phyloP scores from a whole-genome alignment of 2,329 filamentous ascomycete genomes.

The Colletotrichum tropicale region DNA sequence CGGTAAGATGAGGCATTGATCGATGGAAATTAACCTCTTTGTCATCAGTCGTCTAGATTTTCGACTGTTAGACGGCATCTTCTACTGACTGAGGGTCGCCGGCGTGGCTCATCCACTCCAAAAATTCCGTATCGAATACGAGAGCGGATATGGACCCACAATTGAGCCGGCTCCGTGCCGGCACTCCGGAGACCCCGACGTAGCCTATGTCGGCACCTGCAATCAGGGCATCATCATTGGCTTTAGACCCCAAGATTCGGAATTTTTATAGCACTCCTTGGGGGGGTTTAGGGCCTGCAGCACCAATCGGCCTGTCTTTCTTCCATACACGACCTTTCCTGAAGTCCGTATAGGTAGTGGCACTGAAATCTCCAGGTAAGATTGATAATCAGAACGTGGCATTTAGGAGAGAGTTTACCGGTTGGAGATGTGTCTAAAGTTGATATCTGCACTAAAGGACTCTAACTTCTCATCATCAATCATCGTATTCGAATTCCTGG shows the following conservation, averaged over 20 bases:
- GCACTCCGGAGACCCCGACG: fast-evolving
- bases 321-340: too few species aligned
- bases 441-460: background rate
- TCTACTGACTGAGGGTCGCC: background rate
- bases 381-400: too few species aligned
- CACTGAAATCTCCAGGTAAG: too few species aligned
- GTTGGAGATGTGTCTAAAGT: background rate
- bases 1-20: background rate
- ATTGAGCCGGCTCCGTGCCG: background rate
- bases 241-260: background rate
- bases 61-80: background rate
- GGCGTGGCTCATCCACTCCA: background rate
- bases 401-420: background rate
- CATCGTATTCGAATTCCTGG: fast-evolving
- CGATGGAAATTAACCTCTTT: background rate
- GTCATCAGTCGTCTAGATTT: background rate
- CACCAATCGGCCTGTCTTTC: too few species aligned
- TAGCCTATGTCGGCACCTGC: fast-evolving
- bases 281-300: too few species aligned
- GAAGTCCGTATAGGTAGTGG: too few species aligned
- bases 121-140: background rate
- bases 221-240: fast-evolving
- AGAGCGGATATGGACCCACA: background rate
- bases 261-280: too few species aligned
- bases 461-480: fast-evolving